These are phyloP conservation scores for Akanthomyces dipterigenus DNA, from an alignment of 2,329 filamentous ascomycete genomes.

Conservation along the genomic window DNA sequence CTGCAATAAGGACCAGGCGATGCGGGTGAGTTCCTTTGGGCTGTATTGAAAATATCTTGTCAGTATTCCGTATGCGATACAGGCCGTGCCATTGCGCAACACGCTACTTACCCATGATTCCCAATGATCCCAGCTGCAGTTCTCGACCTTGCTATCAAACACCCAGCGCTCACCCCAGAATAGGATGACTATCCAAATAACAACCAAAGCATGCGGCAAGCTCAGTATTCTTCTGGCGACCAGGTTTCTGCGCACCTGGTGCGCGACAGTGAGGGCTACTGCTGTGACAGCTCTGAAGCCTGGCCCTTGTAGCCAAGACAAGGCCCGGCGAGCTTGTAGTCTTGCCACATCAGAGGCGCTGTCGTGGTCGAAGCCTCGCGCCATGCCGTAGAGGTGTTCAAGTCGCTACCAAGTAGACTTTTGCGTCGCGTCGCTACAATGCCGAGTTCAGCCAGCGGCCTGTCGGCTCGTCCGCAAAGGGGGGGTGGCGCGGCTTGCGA, in stretches of 20 bases:
- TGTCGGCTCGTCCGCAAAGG: constrained; percentile 7
- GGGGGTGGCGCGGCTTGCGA: neutral
- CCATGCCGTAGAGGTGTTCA: constrained; percentile 4
- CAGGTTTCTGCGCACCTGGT: constrained; percentile 35
- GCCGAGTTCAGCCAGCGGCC: neutral
- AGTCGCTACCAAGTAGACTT: neutral
- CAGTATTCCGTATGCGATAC: constrained; percentile 5
- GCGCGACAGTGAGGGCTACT: constrained; percentile 22
- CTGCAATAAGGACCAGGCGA: constrained; percentile 75
- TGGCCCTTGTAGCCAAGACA: constrained; percentile 36
- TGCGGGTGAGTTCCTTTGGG: constrained; percentile 73
- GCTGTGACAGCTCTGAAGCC: constrained; percentile 30
- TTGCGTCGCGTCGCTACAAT: neutral
- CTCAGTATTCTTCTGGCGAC: constrained; percentile 46
- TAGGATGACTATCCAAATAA: constrained; percentile 69
- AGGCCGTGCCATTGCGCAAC: neutral
- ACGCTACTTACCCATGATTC: constrained; percentile 72
- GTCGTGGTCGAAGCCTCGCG: constrained; percentile 15
- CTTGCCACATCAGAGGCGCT: constrained; percentile 17
- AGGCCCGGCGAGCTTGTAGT: constrained; percentile 25
- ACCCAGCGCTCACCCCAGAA: constrained; percentile 80
- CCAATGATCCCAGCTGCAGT: constrained; percentile 81
- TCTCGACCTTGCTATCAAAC: constrained; percentile 63
- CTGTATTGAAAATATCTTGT: constrained; percentile 40
- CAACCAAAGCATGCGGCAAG: constrained; percentile 60